Conservation (phyloP, 1,284 basidiomycete genomes). For the Leccinum cinnamomeum region DNA sequence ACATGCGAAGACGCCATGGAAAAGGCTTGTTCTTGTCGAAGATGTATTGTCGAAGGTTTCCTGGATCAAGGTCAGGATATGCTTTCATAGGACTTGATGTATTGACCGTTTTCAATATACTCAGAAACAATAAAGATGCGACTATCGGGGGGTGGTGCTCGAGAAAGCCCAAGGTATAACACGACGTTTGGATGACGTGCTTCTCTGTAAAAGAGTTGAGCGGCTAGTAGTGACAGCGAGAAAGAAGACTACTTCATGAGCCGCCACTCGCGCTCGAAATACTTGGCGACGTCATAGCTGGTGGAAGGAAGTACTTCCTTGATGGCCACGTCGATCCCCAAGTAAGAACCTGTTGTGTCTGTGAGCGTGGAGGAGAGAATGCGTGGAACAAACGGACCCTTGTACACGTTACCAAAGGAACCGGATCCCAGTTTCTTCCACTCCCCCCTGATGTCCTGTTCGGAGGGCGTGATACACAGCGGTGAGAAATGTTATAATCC, state of each 20-base stretch:
- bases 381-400: slow-evolving; percentile 49
- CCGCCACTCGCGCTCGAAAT: slow-evolving; percentile 96
- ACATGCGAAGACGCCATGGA: slow-evolving; percentile 88
- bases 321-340: slow-evolving; percentile 94
- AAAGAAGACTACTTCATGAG: slow-evolving; percentile 72
- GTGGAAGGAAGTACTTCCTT: slow-evolving; percentile 91
- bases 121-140: slow-evolving; percentile 90
- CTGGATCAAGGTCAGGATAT: slow-evolving; percentile 29
- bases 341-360: slow-evolving; percentile 66
- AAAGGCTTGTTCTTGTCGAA: slow-evolving; percentile 77
- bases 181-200: slow-evolving; percentile 92
- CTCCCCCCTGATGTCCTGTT: slow-evolving; percentile 81
- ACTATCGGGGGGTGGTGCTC: slow-evolving; percentile 78
- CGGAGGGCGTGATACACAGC: slow-evolving; percentile 5
- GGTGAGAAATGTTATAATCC: not conserved
- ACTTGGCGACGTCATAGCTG: slow-evolving; percentile 93
- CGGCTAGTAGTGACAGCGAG: not conserved
- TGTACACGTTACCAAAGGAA: slow-evolving; percentile 92
- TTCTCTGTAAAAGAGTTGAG: slow-evolving; percentile 47
- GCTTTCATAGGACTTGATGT: not conserved
- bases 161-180: slow-evolving; percentile 90
- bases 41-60: slow-evolving; percentile 87
- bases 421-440: slow-evolving; percentile 90
- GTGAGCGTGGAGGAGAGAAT: slow-evolving; percentile 5
- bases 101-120: slow-evolving; percentile 74